phyloP scores from a whole-genome alignment of 352 stramenopile genomes.

The Phytophthora sp. region DNA sequence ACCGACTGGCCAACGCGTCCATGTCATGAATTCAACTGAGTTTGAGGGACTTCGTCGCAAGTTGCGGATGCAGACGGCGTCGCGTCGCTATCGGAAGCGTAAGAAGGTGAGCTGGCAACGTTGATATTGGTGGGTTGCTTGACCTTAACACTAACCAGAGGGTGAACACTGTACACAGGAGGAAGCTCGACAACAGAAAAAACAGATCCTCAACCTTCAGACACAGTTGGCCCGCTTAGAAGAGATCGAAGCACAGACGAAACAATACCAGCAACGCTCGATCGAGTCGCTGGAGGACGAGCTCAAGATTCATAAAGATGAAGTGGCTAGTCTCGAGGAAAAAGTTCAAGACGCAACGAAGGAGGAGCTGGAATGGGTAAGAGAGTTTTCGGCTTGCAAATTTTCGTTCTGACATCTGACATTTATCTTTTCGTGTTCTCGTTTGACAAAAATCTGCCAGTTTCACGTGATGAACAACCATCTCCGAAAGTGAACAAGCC shows the following conservation, averaged over 20 bases:
- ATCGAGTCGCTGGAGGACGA: slow-evolving; percentile 33
- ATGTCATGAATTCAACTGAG: slow-evolving; percentile 29
- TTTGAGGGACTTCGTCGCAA: slow-evolving; percentile 40
- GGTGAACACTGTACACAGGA: slow-evolving; percentile 14
- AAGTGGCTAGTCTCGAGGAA: slow-evolving; percentile 13
- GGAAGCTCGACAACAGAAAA: slow-evolving; percentile 27
- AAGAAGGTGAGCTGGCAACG: slow-evolving; percentile 33
- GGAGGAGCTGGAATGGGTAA: slow-evolving; percentile 35
- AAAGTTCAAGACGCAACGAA: slow-evolving; percentile 25
- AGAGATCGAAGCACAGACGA: slow-evolving; percentile 21
- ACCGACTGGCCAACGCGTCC: slow-evolving; percentile 22
- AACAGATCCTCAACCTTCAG: slow-evolving; percentile 26
- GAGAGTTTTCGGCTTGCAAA: neutral
- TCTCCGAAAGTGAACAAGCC: slow-evolving; percentile 9
- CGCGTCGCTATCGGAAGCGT: slow-evolving; percentile 41
- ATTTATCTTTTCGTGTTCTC: neutral
- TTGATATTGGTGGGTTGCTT: neutral
- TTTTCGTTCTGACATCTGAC: neutral
- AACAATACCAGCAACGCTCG: slow-evolving; percentile 28
- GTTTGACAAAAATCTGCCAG: neutral
- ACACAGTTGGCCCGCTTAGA: slow-evolving; percentile 25
- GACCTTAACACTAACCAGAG: neutral
- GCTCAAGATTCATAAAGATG: slow-evolving; percentile 23
- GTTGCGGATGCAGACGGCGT: slow-evolving; percentile 41
- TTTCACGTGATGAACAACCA: slow-evolving; percentile 21